Evolutionary conservation across 2,329 filamentous ascomycete genomes (phyloP).

Genomic region (Talaromyces sp.): DNA sequence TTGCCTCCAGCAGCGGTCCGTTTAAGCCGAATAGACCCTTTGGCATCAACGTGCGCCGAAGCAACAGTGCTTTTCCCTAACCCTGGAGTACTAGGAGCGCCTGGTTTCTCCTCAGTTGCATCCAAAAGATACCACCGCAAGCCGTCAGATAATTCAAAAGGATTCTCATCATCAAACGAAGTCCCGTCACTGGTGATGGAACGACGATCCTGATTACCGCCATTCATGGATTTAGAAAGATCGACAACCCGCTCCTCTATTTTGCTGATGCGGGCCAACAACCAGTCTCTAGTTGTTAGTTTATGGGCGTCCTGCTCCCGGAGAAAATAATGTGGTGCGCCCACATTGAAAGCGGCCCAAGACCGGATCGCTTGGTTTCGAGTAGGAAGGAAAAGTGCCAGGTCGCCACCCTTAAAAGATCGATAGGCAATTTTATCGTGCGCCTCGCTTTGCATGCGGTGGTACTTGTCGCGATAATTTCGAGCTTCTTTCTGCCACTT

Average conservation of each 20-base stretch:
- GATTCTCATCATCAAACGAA: conserved; percentile 82
- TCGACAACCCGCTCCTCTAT: conserved; percentile 93
- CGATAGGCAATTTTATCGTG: conserved; percentile 95
- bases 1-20: conserved; percentile 61
- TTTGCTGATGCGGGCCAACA: conserved; percentile 88
- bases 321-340: conserved; percentile 94
- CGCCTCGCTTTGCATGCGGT: conserved; percentile 73
- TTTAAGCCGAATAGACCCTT: conserved; percentile 59
- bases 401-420: conserved; percentile 92
- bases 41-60: conserved; percentile 79
- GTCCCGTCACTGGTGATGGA: conserved; percentile 52
- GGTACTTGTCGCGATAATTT: conserved; percentile 80
- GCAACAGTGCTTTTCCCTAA: conserved; percentile 89
- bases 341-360: conserved; percentile 98
- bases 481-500: conserved; percentile 90
- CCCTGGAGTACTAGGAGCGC: conserved; percentile 86
- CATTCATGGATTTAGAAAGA: conserved; percentile 71
- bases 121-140: conserved; percentile 95
- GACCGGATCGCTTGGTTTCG: conserved; percentile 90
- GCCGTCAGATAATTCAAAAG: conserved; percentile 92
- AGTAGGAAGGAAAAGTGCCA: conserved; percentile 90
- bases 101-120: conserved; percentile 85
- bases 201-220: conserved; percentile 50
- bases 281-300: conserved; percentile 81
- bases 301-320: conserved; percentile 88